phyloP scores from a whole-genome alignment of 164 flowering plant species.

The Santalum album region DNA sequence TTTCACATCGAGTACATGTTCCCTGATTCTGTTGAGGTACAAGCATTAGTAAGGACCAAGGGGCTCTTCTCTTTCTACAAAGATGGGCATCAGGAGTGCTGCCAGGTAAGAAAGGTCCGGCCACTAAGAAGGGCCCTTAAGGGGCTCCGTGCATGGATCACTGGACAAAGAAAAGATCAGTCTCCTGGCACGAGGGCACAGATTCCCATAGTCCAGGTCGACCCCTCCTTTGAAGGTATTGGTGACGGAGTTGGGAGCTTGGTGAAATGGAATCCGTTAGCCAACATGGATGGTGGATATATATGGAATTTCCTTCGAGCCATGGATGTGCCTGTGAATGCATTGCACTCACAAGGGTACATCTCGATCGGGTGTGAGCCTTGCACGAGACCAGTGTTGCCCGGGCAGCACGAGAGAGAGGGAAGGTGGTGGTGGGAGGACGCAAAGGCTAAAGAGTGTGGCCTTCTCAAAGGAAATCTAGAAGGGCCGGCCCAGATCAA shows the following conservation, averaged over 20 bases:
- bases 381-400: slow-evolving; percentile 86
- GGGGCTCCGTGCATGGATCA: slow-evolving; percentile 86
- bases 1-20: slow-evolving; percentile 29
- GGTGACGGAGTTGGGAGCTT: slow-evolving; percentile 81
- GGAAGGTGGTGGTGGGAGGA: slow-evolving; percentile 99
- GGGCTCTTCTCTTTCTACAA: slow-evolving; percentile 88
- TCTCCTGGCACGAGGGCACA: slow-evolving; percentile 62
- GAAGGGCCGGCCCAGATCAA: slow-evolving; percentile 7
- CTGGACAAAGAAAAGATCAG: slow-evolving; percentile 55
- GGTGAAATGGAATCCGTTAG: slow-evolving; percentile 95
- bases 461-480: slow-evolving; percentile 89
- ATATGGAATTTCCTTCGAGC: slow-evolving; percentile 80
- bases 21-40: slow-evolving; percentile 62
- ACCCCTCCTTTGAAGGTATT: slow-evolving; percentile 77
- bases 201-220: slow-evolving; percentile 83
- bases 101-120: slow-evolving; percentile 88
- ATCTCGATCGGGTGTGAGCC: slow-evolving; percentile 96
- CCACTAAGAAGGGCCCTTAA: slow-evolving; percentile 83
- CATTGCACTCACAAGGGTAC: slow-evolving; percentile 73
- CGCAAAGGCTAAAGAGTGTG: slow-evolving; percentile 94
- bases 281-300: slow-evolving; percentile 57
- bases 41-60: slow-evolving; percentile 75
- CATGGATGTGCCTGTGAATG: slow-evolving; percentile 81
- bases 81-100: slow-evolving; percentile 97
- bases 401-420: slow-evolving; percentile 96